Evolutionary conservation across 2,329 filamentous ascomycete genomes (phyloP).

Genomic region (Periconia macrospinosa): DNA sequence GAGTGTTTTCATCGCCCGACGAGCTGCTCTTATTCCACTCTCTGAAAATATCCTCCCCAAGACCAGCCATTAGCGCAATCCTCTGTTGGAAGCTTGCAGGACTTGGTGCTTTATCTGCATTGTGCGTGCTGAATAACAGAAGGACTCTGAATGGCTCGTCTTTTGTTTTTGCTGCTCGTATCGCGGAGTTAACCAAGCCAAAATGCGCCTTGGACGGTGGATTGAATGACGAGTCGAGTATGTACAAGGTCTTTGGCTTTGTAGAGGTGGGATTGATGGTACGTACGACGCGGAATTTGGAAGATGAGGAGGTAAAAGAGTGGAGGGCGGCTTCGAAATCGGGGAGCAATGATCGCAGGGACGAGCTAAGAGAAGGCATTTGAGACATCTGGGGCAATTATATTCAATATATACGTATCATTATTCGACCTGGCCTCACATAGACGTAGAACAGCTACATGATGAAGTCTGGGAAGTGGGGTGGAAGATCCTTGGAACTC

Average conservation of each 20-base stretch:
- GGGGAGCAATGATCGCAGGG: constrained; percentile 31
- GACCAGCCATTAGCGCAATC: constrained; percentile 70
- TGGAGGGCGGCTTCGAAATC: constrained; percentile 36
- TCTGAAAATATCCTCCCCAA: constrained; percentile 59
- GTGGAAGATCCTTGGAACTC: neutral
- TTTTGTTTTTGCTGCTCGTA: constrained; percentile 43
- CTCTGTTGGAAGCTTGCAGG: constrained; percentile 70
- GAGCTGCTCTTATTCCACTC: neutral
- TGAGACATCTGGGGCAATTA: constrained; percentile 5
- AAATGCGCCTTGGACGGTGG: constrained; percentile 59
- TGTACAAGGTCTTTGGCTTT: constrained; percentile 55
- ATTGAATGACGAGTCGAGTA: constrained; percentile 69
- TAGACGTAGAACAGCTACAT: neutral
- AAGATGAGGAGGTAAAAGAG: constrained; percentile 33
- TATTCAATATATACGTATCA: neutral
- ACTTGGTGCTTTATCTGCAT: constrained; percentile 67
- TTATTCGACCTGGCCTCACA: neutral
- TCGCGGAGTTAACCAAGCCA: constrained; percentile 47
- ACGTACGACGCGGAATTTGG: constrained; percentile 39
- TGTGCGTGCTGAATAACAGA: constrained; percentile 64
- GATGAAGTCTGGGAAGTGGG: neutral
- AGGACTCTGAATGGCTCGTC: constrained; percentile 52
- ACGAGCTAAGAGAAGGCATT: constrained; percentile 32
- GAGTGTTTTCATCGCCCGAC: constrained; percentile 8
- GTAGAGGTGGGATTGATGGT: constrained; percentile 34